Conservation (phyloP, 2,329 filamentous ascomycete species). For the Knoxdaviesia proteae region DNA sequence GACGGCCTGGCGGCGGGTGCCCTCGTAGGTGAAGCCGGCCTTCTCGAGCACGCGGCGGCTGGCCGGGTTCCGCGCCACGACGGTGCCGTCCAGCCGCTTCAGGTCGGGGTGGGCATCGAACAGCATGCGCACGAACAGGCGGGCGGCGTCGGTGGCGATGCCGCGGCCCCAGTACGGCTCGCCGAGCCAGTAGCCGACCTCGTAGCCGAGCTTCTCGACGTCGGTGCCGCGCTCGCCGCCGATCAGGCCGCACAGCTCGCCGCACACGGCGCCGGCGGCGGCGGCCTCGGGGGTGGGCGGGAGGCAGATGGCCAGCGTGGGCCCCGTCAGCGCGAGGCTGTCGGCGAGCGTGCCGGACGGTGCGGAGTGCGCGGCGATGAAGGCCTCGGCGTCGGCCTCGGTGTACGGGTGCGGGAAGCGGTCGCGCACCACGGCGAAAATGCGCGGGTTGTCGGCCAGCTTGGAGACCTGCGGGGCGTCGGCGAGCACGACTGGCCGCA, state of each 20-base stretch:
- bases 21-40: slow-evolving; percentile 22
- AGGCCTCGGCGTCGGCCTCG: slow-evolving; percentile 15
- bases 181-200: slow-evolving; percentile 23
- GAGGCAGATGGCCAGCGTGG: too few species aligned
- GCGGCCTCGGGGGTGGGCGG: too few species aligned
- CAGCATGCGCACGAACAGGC: slow-evolving; percentile 19
- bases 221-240: too few species aligned
- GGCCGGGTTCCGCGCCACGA: slow-evolving; percentile 16
- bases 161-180: slow-evolving; percentile 23
- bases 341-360: too few species aligned
- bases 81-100: slow-evolving; percentile 18
- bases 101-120: slow-evolving; percentile 20
- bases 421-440: slow-evolving; percentile 19
- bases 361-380: slow-evolving; percentile 9
- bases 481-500: slow-evolving; percentile 17
- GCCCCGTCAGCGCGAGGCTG: too few species aligned
- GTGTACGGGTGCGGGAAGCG: slow-evolving; percentile 26
- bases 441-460: slow-evolving; percentile 16
- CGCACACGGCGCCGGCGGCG: too few species aligned
- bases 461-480: slow-evolving; percentile 16
- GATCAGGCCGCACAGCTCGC: too few species aligned
- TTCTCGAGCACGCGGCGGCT: slow-evolving; percentile 20
- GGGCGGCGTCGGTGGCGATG: slow-evolving; percentile 18
- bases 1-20: slow-evolving; percentile 5
- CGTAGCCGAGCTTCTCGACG: too few species aligned